Evolutionary conservation across 768 basidiomycete genomes (phyloP), one percentile per base, ranked within the genome.

Genomic region (Lactifluus pinguis): DNA sequence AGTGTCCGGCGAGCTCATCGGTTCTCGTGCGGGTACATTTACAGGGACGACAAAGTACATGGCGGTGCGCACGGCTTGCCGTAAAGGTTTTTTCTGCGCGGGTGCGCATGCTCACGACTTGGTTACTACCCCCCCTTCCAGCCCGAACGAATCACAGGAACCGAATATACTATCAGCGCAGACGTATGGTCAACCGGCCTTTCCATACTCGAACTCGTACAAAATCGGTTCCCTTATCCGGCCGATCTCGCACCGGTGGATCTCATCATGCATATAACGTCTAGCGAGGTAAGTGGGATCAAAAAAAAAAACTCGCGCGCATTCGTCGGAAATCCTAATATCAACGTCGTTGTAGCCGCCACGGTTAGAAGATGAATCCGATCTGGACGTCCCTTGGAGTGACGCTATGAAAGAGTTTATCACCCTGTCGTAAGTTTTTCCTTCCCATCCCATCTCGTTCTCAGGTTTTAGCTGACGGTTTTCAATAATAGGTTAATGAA

Each of bases 111-210:
- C 51, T 63, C 41, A 47, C 32, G 41, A n/a, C 13, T 25, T 32
- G 47, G 29, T 21, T 59, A 47, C 25, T 25, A 25, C 25, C 25
- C 54, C 42, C n/a, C n/a, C n/a, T n/a, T n/a, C n/a, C 59, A 91
- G 88, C 93, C 93, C 51, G 93, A 95, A 71, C 84, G 93, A 57
- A 95, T 95, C 60, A 84, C 82, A 65, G 93, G 92, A 1, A 81
- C 84, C 45, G 83, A 86, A 63, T 97, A 94, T 69, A 87, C 89
- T n/a, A 93, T 94, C 68, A 81, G 89, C 57, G 89, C 93, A 30
- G 92, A 97, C 69, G 92, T 97, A 21, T 97, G 94, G 94, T 95
- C 93, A 0, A 85, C 91, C 6, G 94, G 93, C 6, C 87, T 97
- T 42, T 88, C 92, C 1, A 79, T 97, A 30, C 79, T 97, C 66